These are phyloP conservation scores for Trichaptum fuscoviolaceum DNA, from an alignment of 768 basidiomycete species.

Conservation along the genomic window DNA sequence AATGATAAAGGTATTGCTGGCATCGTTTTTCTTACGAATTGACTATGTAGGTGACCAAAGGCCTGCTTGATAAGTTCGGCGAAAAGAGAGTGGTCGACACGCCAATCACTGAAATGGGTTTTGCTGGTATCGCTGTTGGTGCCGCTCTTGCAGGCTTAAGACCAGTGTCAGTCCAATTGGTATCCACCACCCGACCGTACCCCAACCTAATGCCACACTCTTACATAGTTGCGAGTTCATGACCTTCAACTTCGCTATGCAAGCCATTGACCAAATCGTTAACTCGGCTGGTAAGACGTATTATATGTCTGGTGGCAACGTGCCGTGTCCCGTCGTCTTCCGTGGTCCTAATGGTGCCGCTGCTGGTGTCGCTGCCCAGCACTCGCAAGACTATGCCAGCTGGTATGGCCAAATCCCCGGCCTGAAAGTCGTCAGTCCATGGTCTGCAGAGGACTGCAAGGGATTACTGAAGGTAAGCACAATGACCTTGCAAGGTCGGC, in stretches of 20 bases:
- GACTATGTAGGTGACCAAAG: conserved; percentile 82
- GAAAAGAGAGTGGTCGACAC: conserved; percentile 98
- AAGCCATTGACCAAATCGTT: conserved; percentile 99
- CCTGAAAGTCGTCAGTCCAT: conserved; percentile 95
- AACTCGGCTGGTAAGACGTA: conserved; percentile 99
- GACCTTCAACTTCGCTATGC: conserved; percentile 99
- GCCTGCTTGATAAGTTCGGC: conserved; percentile 97
- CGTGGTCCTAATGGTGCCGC: conserved; percentile 99
- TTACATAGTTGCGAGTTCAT: conserved; percentile 90
- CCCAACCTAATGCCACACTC: conserved; percentile 13
- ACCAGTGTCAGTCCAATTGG: conserved; percentile 59
- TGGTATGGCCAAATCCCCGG: conserved; percentile 95
- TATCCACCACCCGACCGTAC: conserved; percentile 8
- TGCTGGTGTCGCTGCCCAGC: conserved; percentile 93
- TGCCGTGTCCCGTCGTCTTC: conserved; percentile 98
- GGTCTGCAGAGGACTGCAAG: conserved; percentile 98
- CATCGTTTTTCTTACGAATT: conserved; percentile 10
- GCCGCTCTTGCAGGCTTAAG: conserved; percentile 91
- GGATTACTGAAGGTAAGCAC: conserved; percentile 83
- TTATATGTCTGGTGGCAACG: conserved; percentile 99
- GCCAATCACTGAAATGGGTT: conserved; percentile 97
- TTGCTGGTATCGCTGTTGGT: conserved; percentile 94
- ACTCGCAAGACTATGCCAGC: conserved; percentile 95
- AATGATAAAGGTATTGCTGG: conserved; percentile 4
- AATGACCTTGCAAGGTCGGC: neutral